A percentile compares a stretch with the other conserved stretches of the same genome.
Evolutionary conservation across 1,284 basidiomycete genomes (phyloP).

Genomic region (Sanghuangporus sanghuang): DNA sequence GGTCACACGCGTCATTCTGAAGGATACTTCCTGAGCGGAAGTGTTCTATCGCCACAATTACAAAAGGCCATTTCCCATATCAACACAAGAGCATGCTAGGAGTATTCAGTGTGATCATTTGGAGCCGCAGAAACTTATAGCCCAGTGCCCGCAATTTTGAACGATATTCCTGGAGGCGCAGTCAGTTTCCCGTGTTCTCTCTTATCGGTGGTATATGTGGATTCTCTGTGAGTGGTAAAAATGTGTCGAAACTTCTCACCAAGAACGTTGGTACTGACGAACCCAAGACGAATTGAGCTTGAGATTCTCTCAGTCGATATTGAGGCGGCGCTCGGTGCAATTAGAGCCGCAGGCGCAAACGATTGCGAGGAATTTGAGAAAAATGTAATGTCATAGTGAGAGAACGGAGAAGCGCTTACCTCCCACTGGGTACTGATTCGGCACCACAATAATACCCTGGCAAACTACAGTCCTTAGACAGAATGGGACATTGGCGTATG

Average conservation of each 20-base stretch:
- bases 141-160: no score
- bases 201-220: not conserved
- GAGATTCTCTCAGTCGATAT: not conserved
- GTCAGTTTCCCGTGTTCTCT: not conserved
- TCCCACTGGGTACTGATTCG: not conserved
- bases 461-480: not conserved
- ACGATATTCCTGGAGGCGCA: no score
- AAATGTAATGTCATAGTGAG: not conserved
- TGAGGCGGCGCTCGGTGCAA: not conserved
- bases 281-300: not conserved
- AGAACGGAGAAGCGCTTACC: not conserved
- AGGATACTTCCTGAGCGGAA: no score
- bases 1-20: not conserved
- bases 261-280: not conserved
- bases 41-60: no score
- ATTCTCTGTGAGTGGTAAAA: not conserved
- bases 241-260: not conserved
- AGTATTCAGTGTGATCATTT: no score
- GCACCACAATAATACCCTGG: not conserved
- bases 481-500: no score
- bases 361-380: not conserved
- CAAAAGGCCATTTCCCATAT: no score
- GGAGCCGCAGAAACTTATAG: no score
- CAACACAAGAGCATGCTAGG: no score
- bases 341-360: not conserved